Percentiles rank a stretch among this genome's conserved stretches.
Conservation (phyloP, 1,284 basidiomycete species). For the Earliella scabrosa region DNA sequence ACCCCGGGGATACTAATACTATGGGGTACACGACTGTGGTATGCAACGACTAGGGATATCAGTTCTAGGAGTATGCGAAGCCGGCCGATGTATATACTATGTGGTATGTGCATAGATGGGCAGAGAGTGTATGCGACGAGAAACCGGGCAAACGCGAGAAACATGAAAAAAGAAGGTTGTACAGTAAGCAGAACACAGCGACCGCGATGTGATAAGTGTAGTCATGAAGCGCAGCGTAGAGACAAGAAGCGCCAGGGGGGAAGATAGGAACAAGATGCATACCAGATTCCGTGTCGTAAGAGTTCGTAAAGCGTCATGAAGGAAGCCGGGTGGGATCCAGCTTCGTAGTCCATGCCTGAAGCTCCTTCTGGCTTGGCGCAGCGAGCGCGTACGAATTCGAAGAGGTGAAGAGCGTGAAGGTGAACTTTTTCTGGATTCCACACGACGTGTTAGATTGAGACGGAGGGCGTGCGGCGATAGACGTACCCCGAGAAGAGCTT, state of each 20-base stretch:
- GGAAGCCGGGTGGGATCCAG: slow-evolving; percentile 72
- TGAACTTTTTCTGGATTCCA: slow-evolving; percentile 69
- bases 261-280: slow-evolving; percentile 9
- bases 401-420: slow-evolving; percentile 87
- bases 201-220: slow-evolving; percentile 9
- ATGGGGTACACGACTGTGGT: slow-evolving; percentile 26
- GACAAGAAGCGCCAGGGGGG: neutral
- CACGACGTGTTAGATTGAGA: neutral
- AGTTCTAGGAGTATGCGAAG: slow-evolving; percentile 30
- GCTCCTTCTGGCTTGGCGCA: slow-evolving; percentile 79
- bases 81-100: slow-evolving; percentile 10
- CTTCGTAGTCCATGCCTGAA: slow-evolving; percentile 82
- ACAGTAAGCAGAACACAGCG: slow-evolving; percentile 21
- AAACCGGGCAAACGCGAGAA: neutral
- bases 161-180: slow-evolving; percentile 1
- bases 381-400: slow-evolving; percentile 90
- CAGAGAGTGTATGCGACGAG: slow-evolving; percentile 20
- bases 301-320: slow-evolving; percentile 26
- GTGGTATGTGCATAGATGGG: slow-evolving; percentile 24
- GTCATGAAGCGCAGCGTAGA: neutral
- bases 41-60: slow-evolving; percentile 32
- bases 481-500: slow-evolving; percentile 83
- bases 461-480: neutral
- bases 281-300: slow-evolving; percentile 10
- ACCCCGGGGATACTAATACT: slow-evolving; percentile 26